phyloP scores from a whole-genome alignment of 2,329 filamentous ascomycete species.

The Stemphylium beticola region DNA sequence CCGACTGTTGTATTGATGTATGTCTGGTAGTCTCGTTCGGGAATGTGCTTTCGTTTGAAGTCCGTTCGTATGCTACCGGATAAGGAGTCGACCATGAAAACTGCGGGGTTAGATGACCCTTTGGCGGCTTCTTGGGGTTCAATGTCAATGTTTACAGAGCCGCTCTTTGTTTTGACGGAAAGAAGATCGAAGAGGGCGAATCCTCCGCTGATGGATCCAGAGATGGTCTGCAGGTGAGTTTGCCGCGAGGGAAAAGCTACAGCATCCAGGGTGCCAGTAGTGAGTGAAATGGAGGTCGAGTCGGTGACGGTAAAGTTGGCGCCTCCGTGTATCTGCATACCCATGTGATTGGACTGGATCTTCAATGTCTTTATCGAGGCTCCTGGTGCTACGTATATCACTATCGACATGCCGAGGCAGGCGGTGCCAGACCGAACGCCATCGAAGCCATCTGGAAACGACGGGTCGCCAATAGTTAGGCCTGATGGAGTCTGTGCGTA shows the following conservation, averaged over 20 bases:
- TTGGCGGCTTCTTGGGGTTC: constrained; percentile 45
- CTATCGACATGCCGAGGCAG: constrained; percentile 49
- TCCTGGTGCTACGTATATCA: constrained; percentile 46
- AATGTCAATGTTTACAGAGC: constrained; percentile 50
- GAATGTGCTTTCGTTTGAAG: constrained; percentile 45
- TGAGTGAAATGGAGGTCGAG: constrained; percentile 39
- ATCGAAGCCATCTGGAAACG: constrained; percentile 32
- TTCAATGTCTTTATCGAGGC: constrained; percentile 43
- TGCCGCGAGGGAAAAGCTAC: constrained; percentile 46
- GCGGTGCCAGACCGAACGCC: constrained; percentile 31
- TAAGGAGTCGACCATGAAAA: constrained; percentile 44
- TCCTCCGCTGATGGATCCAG: constrained; percentile 51
- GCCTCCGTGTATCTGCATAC: constrained; percentile 46
- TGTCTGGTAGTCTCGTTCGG: constrained; percentile 52
- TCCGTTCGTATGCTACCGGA: constrained; percentile 49
- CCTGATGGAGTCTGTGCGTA: constrained; percentile 30
- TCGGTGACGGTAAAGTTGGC: constrained; percentile 43
- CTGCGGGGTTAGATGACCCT: constrained; percentile 39
- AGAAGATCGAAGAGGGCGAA: constrained; percentile 52
- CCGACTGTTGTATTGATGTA: constrained; percentile 48
- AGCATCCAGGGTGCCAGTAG: constrained; percentile 45
- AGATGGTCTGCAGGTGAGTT: constrained; percentile 49
- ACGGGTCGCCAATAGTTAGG: constrained; percentile 37
- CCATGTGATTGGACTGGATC: constrained; percentile 46
- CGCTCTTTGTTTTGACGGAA: constrained; percentile 49